A percentile compares a stretch with the other conserved stretches of the same genome.
Conservation (phyloP, 139 green algal genomes). For the Chlamydomonas eustigma region DNA sequence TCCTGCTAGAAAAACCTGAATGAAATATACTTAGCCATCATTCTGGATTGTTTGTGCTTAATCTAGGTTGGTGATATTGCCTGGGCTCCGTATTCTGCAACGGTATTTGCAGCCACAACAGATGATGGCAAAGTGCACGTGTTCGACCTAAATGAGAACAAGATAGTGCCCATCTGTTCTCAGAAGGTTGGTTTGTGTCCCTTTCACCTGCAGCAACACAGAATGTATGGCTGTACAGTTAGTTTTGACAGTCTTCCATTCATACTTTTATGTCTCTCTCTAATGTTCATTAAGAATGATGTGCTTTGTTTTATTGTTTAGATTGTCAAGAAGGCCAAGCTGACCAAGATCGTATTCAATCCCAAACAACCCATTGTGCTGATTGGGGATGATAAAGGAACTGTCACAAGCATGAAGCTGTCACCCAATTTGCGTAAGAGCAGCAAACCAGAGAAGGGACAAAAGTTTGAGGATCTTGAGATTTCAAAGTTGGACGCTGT, state of each 20-base stretch:
- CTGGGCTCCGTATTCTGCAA: conserved; percentile 84
- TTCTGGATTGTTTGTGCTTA: too few species aligned
- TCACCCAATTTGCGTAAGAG: conserved; percentile 82
- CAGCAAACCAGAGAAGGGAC: conserved; percentile 33
- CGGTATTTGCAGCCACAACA: conserved; percentile 81
- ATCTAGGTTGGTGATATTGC: conserved; percentile 82
- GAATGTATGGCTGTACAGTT: too few species aligned
- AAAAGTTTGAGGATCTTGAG: conserved; percentile 49
- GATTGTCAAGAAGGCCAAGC: conserved; percentile 67
- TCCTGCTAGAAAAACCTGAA: too few species aligned
- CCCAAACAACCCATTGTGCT: conserved; percentile 79
- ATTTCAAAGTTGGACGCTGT: conserved; percentile 56
- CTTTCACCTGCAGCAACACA: too few species aligned
- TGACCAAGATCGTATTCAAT: conserved; percentile 89
- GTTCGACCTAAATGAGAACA: conserved; percentile 84
- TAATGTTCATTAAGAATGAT: conserved; percentile 20
- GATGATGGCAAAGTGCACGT: conserved; percentile 78
- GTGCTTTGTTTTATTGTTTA: conserved; percentile 7
- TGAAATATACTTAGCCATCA: too few species aligned
- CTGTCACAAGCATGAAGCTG: conserved; percentile 82
- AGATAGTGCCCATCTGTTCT: conserved; percentile 72
- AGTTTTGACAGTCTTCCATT: too few species aligned
- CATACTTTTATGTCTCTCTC: too few species aligned
- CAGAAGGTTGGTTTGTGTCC: conserved; percentile 86
- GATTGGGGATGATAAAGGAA: conserved; percentile 82